Conservation (phyloP, 2,329 filamentous ascomycete genomes). For the Cladosporium sp. region DNA sequence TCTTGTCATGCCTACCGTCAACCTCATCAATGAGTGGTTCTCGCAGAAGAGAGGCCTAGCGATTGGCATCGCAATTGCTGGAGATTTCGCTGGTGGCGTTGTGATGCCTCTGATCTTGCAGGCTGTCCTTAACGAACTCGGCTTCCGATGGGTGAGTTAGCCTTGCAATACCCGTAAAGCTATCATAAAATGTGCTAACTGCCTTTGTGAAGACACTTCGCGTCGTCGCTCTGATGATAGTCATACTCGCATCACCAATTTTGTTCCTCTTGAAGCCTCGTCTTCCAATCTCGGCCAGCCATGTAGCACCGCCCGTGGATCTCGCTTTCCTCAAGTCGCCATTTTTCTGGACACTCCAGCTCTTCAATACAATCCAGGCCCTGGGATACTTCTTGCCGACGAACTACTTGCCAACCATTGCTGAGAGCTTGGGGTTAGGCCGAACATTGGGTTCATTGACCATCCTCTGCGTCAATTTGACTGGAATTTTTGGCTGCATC, state of each 20-base stretch:
- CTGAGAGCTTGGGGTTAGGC: slow-evolving; percentile 40
- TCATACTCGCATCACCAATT: slow-evolving; percentile 21
- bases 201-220: slow-evolving; percentile 41
- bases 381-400: slow-evolving; percentile 48
- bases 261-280: slow-evolving; percentile 24
- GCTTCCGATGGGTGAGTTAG: slow-evolving; percentile 38
- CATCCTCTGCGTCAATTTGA: slow-evolving; percentile 43
- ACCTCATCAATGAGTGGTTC: slow-evolving; percentile 56
- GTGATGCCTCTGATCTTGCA: slow-evolving; percentile 47
- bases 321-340: slow-evolving; percentile 38
- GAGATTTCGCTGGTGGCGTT: slow-evolving; percentile 47
- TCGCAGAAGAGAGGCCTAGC: slow-evolving; percentile 33
- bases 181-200: not conserved
- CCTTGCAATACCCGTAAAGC: not conserved
- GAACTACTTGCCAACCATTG: slow-evolving; percentile 46
- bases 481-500: slow-evolving; percentile 40
- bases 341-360: slow-evolving; percentile 47
- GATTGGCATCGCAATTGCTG: slow-evolving; percentile 49
- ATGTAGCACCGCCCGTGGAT: slow-evolving; percentile 33
- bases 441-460: slow-evolving; percentile 39
- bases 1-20: slow-evolving; percentile 49
- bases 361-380: slow-evolving; percentile 43
- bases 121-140: slow-evolving; percentile 43
- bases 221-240: slow-evolving; percentile 44
- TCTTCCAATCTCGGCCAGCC: slow-evolving; percentile 23